Evolutionary conservation across 2,329 filamentous ascomycete species (phyloP).

Genomic region (Botrytis hyacinthi): DNA sequence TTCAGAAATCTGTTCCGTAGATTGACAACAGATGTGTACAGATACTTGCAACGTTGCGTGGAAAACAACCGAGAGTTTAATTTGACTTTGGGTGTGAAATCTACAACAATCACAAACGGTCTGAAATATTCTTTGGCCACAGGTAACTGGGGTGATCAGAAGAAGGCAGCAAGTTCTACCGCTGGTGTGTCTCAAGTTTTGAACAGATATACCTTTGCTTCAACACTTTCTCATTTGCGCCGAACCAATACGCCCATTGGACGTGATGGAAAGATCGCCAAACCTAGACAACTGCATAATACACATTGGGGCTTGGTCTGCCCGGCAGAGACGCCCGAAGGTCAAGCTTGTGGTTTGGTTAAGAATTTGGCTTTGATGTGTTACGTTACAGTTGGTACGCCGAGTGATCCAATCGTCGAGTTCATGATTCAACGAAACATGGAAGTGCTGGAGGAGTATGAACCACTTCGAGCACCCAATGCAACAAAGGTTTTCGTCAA

Average conservation of each 20-base stretch:
- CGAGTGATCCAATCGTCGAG: constrained; percentile 83
- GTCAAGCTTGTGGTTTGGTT: constrained; percentile 95
- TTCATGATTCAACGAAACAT: constrained; percentile 96
- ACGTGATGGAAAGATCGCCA: constrained; percentile 95
- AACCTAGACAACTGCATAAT: constrained; percentile 96
- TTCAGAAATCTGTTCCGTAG: constrained; percentile 91
- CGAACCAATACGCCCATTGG: constrained; percentile 97
- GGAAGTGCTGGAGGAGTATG: constrained; percentile 95
- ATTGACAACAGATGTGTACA: constrained; percentile 85
- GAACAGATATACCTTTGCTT: constrained; percentile 96
- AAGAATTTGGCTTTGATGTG: constrained; percentile 99
- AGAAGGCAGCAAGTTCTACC: constrained; percentile 92
- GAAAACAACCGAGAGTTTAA: constrained; percentile 89
- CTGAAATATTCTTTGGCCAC: constrained; percentile 96
- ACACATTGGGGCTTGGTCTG: constrained; percentile 98
- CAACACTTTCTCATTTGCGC: constrained; percentile 92
- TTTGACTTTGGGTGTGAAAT: constrained; percentile 85
- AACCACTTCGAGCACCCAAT: constrained; percentile 78
- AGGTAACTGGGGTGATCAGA: constrained; percentile 99
- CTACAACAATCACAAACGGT: constrained; percentile 85
- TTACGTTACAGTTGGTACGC: constrained; percentile 93
- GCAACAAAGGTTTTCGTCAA: constrained; percentile 98
- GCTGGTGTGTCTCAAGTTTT: constrained; percentile 97
- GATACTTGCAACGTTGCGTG: constrained; percentile 88
- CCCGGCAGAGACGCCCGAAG: constrained; percentile 95